These are phyloP conservation scores for Pythium biforme DNA, from an alignment of 352 stramenopile species.

Conservation along the genomic window DNA sequence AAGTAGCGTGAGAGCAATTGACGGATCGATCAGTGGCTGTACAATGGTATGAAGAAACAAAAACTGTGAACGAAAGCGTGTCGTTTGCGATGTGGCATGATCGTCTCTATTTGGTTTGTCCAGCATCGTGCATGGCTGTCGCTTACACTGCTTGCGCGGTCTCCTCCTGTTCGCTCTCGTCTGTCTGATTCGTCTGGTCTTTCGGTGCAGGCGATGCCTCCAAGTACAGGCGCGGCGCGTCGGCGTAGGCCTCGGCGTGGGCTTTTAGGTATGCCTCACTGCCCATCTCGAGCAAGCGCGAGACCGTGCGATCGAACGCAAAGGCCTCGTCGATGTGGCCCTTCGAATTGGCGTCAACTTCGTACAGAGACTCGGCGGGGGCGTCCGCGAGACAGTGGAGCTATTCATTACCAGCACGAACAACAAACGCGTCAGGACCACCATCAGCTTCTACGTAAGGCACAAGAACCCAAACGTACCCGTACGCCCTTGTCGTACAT, in stretches of 20 bases:
- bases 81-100: slow-evolving; percentile 7
- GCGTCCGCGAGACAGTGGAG: slow-evolving; percentile 72
- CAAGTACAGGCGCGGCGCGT: slow-evolving; percentile 28
- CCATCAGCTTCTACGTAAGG: background rate
- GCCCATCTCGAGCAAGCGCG: slow-evolving; percentile 84
- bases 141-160: slow-evolving; percentile 10
- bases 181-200: slow-evolving; percentile 12
- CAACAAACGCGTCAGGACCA: background rate
- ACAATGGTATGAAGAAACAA: slow-evolving; percentile 2
- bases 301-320: slow-evolving; percentile 86
- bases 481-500: slow-evolving; percentile 93
- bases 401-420: slow-evolving; percentile 25
- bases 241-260: slow-evolving; percentile 38
- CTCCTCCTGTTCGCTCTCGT: slow-evolving; percentile 14
- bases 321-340: slow-evolving; percentile 77
- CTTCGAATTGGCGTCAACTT: slow-evolving; percentile 56
- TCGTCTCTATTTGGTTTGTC: background rate
- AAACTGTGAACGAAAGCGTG: slow-evolving; percentile 4
- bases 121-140: too few species aligned
- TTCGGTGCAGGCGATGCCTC: slow-evolving; percentile 19
- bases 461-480: slow-evolving; percentile 35
- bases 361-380: slow-evolving; percentile 59
- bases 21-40: slow-evolving; percentile 1
- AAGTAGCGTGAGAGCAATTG: slow-evolving; percentile 1
- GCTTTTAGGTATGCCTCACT: slow-evolving; percentile 69